phyloP scores from a whole-genome alignment of 2,329 filamentous ascomycete species.

The Stenocarpella maydis region DNA sequence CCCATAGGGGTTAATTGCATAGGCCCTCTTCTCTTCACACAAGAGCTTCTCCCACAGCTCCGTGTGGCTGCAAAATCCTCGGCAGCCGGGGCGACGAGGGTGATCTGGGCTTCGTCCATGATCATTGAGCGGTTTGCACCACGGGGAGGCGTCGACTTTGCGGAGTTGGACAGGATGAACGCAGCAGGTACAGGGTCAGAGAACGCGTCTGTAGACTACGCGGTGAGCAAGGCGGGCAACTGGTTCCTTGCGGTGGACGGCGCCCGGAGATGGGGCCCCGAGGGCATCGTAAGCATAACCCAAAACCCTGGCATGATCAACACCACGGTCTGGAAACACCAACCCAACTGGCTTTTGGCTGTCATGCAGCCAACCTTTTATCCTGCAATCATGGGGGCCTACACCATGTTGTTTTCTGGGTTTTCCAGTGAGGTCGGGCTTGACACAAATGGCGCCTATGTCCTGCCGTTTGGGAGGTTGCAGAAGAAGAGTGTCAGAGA shows the following conservation, averaged over 20 bases:
- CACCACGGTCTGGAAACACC: slow-evolving; percentile 32
- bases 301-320: slow-evolving; percentile 36
- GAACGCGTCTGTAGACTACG: slow-evolving; percentile 26
- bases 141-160: slow-evolving; percentile 22
- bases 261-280: slow-evolving; percentile 27
- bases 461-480: slow-evolving; percentile 32
- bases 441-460: slow-evolving; percentile 30
- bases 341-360: slow-evolving; percentile 26
- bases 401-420: slow-evolving; percentile 32
- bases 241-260: slow-evolving; percentile 32
- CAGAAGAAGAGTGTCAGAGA: slow-evolving; percentile 28
- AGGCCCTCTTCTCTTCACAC: slow-evolving; percentile 46
- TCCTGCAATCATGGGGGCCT: slow-evolving; percentile 26
- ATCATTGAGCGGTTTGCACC: slow-evolving; percentile 33
- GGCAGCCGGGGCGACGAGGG: slow-evolving; percentile 39
- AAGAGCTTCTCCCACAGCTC: slow-evolving; percentile 46
- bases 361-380: slow-evolving; percentile 29
- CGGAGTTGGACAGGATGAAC: slow-evolving; percentile 27
- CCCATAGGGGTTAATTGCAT: slow-evolving; percentile 44
- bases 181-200: slow-evolving; percentile 23
- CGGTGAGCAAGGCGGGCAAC: slow-evolving; percentile 32
- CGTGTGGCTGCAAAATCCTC: slow-evolving; percentile 39
- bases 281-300: slow-evolving; percentile 30
- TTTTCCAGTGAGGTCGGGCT: slow-evolving; percentile 25
- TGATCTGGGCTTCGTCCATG: slow-evolving; percentile 43